phyloP scores from a whole-genome alignment of 768 basidiomycete genomes.

The Suillus americanus region DNA sequence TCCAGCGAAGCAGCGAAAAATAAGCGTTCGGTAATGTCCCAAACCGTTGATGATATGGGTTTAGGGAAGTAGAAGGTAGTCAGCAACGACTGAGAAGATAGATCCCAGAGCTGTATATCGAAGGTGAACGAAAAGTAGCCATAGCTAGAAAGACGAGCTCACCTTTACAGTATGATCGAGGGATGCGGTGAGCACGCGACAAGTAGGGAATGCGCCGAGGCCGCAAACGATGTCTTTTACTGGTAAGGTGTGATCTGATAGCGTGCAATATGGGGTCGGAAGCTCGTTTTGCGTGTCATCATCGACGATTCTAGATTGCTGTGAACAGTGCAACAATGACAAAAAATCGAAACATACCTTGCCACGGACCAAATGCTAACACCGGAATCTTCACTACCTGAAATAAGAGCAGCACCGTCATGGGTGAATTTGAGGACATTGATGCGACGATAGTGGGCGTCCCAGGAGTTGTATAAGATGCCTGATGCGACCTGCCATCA shows the following conservation, averaged over 20 bases:
- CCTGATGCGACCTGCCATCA: conserved; percentile 80
- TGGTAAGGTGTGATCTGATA: conserved; percentile 92
- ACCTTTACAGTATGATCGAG: conserved; percentile 93
- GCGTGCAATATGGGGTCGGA: conserved; percentile 71
- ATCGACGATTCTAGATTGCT: conserved; percentile 62
- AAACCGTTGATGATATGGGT: conserved; percentile 65
- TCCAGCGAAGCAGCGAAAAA: conserved; percentile 84
- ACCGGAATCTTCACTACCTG: conserved; percentile 89
- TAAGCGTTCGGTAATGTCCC: conserved; percentile 83
- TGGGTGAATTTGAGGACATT: conserved; percentile 80
- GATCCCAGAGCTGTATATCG: conserved; percentile 69
- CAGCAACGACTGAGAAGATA: conserved; percentile 69
- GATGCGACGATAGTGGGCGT: conserved; percentile 92
- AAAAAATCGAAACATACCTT: conserved; percentile 51
- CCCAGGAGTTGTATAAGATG: conserved; percentile 88
- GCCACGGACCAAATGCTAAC: conserved; percentile 88
- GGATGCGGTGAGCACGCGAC: conserved; percentile 77
- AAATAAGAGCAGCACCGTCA: conserved; percentile 76
- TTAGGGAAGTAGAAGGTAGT: conserved; percentile 88
- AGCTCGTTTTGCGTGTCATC: conserved; percentile 73
- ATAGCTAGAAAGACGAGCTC: conserved; percentile 17
- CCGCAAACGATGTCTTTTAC: conserved; percentile 83
- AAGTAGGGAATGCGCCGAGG: conserved; percentile 73
- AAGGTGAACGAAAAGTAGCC: conserved; percentile 12
- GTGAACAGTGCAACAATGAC: conserved; percentile 10